Evolutionary conservation across 352 stramenopile species (phyloP).

Genomic region (Phytophthora niederhauseri): DNA sequence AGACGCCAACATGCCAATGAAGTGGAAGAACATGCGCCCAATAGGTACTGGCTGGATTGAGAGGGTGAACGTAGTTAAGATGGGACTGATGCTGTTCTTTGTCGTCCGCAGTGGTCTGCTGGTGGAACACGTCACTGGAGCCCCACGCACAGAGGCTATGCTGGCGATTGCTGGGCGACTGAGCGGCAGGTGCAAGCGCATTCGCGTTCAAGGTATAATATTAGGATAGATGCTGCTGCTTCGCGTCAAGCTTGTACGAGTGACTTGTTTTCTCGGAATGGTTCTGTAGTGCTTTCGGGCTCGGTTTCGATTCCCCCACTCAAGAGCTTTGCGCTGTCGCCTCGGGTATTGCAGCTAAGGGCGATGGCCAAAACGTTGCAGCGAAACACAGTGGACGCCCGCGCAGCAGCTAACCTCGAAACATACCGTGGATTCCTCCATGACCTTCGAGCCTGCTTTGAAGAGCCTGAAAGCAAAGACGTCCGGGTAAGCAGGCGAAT

Average conservation of each 20-base stretch:
- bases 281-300: constrained; percentile 35
- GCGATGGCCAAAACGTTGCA: constrained; percentile 47
- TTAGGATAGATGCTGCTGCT: neutral
- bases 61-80: neutral
- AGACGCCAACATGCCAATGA: constrained; percentile 17
- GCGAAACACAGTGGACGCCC: constrained; percentile 47
- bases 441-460: constrained; percentile 29
- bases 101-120: constrained; percentile 34
- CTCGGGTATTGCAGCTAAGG: constrained; percentile 44
- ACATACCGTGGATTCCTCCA: constrained; percentile 40
- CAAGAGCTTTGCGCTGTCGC: constrained; percentile 46
- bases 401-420: constrained; percentile 20
- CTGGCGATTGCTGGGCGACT: constrained; percentile 42
- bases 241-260: too few species aligned
- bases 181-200: constrained; percentile 31
- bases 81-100: constrained; percentile 3
- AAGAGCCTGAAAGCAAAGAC: constrained; percentile 28
- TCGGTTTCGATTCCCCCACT: constrained; percentile 33
- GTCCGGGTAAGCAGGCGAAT: constrained; percentile 22
- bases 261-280: constrained; percentile 4
- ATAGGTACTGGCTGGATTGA: constrained; percentile 14
- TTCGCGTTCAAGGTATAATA: constrained; percentile 48
- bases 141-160: constrained; percentile 30
- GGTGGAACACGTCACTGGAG: constrained; percentile 25
- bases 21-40: constrained; percentile 11